Percentiles rank a stretch among this genome's conserved stretches.
Evolutionary conservation across 2,329 filamentous ascomycete species (phyloP).

Genomic region (Rhytidhysteron rufulum): DNA sequence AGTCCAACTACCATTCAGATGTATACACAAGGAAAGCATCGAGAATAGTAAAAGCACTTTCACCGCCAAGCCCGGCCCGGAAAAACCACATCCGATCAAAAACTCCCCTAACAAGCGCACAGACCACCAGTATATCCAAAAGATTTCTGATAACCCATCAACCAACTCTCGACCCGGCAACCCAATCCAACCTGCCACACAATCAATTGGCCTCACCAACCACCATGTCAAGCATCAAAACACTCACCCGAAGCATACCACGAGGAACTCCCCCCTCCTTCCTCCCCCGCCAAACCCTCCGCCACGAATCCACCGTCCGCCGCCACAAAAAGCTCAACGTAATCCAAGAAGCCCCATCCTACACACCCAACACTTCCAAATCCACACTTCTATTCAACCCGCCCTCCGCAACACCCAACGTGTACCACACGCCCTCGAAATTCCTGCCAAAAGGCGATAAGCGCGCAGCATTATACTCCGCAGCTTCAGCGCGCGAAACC

Average conservation of each 20-base stretch:
- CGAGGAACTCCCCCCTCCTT: conserved; percentile 7
- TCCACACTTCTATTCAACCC: conserved; percentile 56
- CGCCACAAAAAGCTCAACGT: conserved; percentile 45
- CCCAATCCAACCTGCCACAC: too few relatives aligned
- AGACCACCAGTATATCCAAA: too few relatives aligned
- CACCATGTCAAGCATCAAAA: background rate
- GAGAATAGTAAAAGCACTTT: too few relatives aligned
- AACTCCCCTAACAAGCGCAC: too few relatives aligned
- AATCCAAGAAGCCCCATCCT: conserved; percentile 43
- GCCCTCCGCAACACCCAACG: conserved; percentile 59
- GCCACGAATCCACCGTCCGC: conserved; percentile 43
- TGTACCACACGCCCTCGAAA: conserved; percentile 61
- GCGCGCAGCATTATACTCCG: conserved; percentile 46
- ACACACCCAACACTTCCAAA: conserved; percentile 24
- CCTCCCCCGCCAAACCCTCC: conserved; percentile 26
- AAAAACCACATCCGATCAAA: too few relatives aligned
- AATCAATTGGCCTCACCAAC: too few relatives aligned
- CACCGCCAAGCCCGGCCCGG: too few relatives aligned
- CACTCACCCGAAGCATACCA: background rate
- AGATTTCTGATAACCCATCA: too few relatives aligned
- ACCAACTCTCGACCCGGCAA: too few relatives aligned
- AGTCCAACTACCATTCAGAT: too few relatives aligned
- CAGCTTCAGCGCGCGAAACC: conserved; percentile 21
- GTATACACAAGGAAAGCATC: too few relatives aligned
- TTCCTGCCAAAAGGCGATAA: conserved; percentile 60